phyloP scores from a whole-genome alignment of 164 flowering plant species.

The Piper betle region DNA sequence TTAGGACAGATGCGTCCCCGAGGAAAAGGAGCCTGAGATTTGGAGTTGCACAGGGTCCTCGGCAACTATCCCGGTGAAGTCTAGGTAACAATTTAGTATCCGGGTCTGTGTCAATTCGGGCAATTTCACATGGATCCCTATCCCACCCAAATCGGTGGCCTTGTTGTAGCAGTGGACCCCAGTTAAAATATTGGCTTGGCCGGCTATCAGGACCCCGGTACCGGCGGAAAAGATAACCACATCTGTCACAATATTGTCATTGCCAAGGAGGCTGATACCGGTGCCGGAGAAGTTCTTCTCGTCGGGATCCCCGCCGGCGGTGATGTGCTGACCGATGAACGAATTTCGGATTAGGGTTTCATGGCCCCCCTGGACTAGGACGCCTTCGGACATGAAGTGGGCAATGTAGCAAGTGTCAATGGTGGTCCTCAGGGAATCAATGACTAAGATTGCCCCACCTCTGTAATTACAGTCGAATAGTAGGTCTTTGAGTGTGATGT shows the following conservation, averaged over 20 bases:
- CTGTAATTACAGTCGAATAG: slow-evolving; percentile 52
- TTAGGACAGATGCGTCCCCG: slow-evolving; percentile 51
- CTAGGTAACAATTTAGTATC: slow-evolving; percentile 67
- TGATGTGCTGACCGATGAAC: slow-evolving; percentile 82
- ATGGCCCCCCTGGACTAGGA: slow-evolving; percentile 20
- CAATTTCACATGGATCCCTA: slow-evolving; percentile 53
- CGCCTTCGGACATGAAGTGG: slow-evolving; percentile 52
- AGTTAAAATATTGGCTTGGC: slow-evolving; percentile 61
- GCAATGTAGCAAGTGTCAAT: slow-evolving; percentile 79
- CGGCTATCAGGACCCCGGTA: slow-evolving; percentile 46
- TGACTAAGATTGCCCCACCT: slow-evolving; percentile 58
- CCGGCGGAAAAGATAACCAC: slow-evolving; percentile 71
- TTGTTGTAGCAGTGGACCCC: slow-evolving; percentile 95
- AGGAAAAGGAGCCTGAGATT: slow-evolving; percentile 61
- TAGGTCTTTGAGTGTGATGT: slow-evolving; percentile 53
- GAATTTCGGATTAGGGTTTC: slow-evolving; percentile 28
- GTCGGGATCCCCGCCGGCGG: slow-evolving; percentile 38
- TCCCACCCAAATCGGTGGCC: slow-evolving; percentile 86
- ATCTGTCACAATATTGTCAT: slow-evolving; percentile 73
- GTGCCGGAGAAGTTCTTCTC: slow-evolving; percentile 26
- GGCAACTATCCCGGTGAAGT: slow-evolving; percentile 52
- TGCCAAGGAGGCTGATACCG: slow-evolving; percentile 49
- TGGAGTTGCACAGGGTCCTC: slow-evolving; percentile 55
- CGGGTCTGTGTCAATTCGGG: slow-evolving; percentile 72
- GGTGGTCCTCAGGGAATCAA: slow-evolving; percentile 55